These are phyloP conservation scores for Globisporangium emineosum DNA, from an alignment of 352 stramenopile species.

Conservation along the genomic window DNA sequence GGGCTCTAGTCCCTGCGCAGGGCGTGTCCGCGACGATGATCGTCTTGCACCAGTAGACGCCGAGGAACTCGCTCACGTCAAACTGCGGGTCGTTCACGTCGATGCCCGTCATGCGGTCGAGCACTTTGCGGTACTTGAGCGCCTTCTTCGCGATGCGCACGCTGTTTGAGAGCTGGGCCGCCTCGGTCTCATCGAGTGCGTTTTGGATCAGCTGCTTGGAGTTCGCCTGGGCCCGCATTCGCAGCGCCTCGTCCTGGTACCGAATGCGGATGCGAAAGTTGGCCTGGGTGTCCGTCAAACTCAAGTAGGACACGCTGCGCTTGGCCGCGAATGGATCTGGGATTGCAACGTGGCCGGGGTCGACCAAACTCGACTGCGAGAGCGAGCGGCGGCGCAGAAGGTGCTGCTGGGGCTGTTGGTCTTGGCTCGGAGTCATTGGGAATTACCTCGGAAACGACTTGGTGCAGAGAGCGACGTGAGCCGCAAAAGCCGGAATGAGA, in stretches of 20 bases:
- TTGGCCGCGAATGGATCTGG: not conserved
- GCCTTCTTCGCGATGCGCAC: conserved; percentile 12
- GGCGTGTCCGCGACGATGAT: not conserved
- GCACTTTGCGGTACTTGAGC: conserved; percentile 22
- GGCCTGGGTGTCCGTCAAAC: not conserved
- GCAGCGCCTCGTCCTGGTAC: conserved; percentile 43
- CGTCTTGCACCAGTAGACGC: conserved; percentile 15
- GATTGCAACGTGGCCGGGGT: not conserved
- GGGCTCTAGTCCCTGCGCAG: not conserved
- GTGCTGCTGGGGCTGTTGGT: not conserved
- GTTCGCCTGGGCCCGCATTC: conserved; percentile 28
- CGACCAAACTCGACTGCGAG: not conserved
- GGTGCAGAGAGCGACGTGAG: not conserved
- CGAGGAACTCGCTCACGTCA: conserved; percentile 11
- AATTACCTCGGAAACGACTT: not conserved
- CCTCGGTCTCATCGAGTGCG: conserved; percentile 18
- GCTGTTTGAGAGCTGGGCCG: conserved; percentile 12
- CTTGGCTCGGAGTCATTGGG: not conserved
- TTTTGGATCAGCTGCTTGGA: conserved; percentile 32
- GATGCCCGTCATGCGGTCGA: conserved; percentile 13
- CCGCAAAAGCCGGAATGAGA: not conserved
- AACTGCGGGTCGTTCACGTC: conserved; percentile 16
- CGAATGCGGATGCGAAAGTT: conserved; percentile 20
- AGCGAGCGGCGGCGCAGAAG: conserved; percentile 8
- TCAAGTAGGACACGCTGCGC: not conserved